Conservation (phyloP, 208 protist species). For the Wallacemonas sp. region DNA sequence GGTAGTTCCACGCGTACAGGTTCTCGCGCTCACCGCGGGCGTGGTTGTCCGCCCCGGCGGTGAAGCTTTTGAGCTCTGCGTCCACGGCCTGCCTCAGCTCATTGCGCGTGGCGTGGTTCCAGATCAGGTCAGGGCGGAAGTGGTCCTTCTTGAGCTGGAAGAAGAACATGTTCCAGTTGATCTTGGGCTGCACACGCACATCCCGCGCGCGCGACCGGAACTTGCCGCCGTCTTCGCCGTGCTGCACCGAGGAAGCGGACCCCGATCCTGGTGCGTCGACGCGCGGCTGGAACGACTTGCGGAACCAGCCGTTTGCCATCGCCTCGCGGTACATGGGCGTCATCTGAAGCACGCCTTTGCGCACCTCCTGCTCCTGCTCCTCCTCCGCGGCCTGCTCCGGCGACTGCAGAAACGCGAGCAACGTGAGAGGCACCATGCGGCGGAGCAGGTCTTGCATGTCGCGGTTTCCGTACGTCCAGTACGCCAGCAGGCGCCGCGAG, state of each 20-base stretch:
- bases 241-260: no score
- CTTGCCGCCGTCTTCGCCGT: conserved; percentile 28
- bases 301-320: conserved; percentile 71
- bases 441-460: conserved; percentile 86
- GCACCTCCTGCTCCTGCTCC: conserved; percentile 57
- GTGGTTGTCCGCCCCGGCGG: conserved; percentile 36
- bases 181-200: conserved; percentile 53
- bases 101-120: conserved; percentile 91
- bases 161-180: conserved; percentile 95
- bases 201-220: conserved; percentile 42
- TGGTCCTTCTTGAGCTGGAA: conserved; percentile 87
- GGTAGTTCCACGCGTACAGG: conserved; percentile 90
- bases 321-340: conserved; percentile 56
- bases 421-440: conserved; percentile 82
- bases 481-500: conserved; percentile 75
- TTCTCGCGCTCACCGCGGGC: background rate
- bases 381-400: conserved; percentile 49
- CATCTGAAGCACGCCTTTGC: conserved; percentile 61
- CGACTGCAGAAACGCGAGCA: conserved; percentile 87
- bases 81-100: conserved; percentile 90
- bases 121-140: conserved; percentile 90
- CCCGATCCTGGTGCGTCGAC: no score
- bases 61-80: conserved; percentile 76
- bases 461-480: conserved; percentile 85
- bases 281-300: conserved; percentile 76